Evolutionary conservation across 2,329 filamentous ascomycete genomes (phyloP).

Genomic region (Canariomyces notabilis): DNA sequence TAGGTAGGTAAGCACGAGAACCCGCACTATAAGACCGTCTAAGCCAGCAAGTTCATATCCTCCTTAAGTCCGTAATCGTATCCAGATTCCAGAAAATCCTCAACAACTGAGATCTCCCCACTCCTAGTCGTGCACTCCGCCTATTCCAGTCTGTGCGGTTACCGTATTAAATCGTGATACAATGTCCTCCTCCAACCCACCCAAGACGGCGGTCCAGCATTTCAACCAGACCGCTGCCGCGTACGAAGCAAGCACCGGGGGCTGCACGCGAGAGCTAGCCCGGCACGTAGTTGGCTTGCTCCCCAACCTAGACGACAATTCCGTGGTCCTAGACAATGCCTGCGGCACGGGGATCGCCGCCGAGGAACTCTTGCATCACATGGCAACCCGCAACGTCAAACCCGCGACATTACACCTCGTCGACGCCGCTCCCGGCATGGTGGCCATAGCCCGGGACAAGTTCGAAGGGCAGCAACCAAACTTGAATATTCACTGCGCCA

Average conservation of each 20-base stretch:
- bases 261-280: constrained; percentile 20
- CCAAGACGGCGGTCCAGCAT: not conserved
- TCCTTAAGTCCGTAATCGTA: too few species aligned
- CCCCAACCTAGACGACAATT: not conserved
- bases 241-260: constrained; percentile 21
- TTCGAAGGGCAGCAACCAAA: not conserved
- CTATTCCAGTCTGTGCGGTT: too few species aligned
- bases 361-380: not conserved
- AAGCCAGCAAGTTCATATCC: too few species aligned
- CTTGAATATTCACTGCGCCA: constrained; percentile 6
- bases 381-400: constrained; percentile 14
- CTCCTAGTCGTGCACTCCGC: too few species aligned
- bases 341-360: constrained; percentile 27
- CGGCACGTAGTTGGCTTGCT: too few species aligned
- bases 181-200: too few species aligned
- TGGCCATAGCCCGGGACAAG: constrained; percentile 18
- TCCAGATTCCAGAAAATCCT: too few species aligned
- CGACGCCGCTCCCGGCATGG: constrained; percentile 23
- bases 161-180: too few species aligned
- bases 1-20: too few species aligned
- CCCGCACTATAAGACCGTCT: too few species aligned
- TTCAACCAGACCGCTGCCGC: constrained; percentile 4
- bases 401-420: constrained; percentile 6
- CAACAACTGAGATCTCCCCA: too few species aligned
- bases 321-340: constrained; percentile 27